These are phyloP conservation scores for Tulasnella sp. DNA, from an alignment of 768 basidiomycete species.

Conservation along the genomic window DNA sequence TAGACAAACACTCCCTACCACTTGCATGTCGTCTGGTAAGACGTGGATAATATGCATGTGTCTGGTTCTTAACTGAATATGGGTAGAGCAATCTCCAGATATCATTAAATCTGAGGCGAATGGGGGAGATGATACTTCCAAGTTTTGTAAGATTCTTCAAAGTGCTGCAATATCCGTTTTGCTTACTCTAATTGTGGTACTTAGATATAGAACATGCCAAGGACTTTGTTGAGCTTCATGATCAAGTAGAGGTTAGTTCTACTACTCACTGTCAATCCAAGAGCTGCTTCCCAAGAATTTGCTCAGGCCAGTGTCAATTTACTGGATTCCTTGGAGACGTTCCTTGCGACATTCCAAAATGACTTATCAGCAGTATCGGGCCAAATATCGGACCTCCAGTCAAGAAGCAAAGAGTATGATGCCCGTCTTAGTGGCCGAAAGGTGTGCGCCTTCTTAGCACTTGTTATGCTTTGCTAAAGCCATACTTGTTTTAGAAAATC, in stretches of 20 bases:
- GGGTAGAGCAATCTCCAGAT: too few species aligned
- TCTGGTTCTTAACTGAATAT: too few species aligned
- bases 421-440: slow-evolving; percentile 68
- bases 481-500: slow-evolving; percentile 46
- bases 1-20: too few species aligned
- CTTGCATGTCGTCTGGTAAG: too few species aligned
- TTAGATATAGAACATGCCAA: slow-evolving; percentile 33
- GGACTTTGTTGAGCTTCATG: slow-evolving; percentile 79
- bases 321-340: slow-evolving; percentile 76
- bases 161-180: too few species aligned
- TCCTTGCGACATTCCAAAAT: slow-evolving; percentile 88
- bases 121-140: too few species aligned
- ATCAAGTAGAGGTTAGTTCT: slow-evolving; percentile 62
- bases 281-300: neutral
- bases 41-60: too few species aligned
- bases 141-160: too few species aligned
- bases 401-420: slow-evolving; percentile 83
- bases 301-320: slow-evolving; percentile 71
- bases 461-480: neutral
- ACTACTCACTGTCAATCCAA: slow-evolving; percentile 10
- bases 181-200: too few species aligned
- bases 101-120: too few species aligned
- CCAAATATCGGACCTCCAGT: slow-evolving; percentile 89
- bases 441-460: slow-evolving; percentile 34
- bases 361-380: slow-evolving; percentile 91